phyloP scores from a whole-genome alignment of 192 early-diverging fungal genomes.

The Coemansia sp. region DNA sequence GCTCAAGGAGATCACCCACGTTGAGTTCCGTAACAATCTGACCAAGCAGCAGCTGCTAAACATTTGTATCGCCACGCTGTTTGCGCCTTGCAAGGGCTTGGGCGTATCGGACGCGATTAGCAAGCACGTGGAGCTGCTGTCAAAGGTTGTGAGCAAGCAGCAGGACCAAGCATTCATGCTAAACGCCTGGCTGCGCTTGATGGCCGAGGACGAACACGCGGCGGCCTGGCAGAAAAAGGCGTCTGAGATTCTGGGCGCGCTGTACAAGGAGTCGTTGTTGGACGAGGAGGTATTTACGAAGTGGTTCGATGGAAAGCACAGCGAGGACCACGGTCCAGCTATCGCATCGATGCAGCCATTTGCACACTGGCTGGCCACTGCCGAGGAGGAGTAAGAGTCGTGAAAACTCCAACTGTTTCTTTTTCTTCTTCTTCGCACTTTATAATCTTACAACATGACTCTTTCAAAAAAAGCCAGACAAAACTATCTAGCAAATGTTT shows the following conservation, averaged over 20 bases:
- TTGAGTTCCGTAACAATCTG: constrained; percentile 84
- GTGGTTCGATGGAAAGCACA: constrained; percentile 62
- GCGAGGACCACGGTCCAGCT: constrained; percentile 44
- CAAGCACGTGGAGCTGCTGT: constrained; percentile 31
- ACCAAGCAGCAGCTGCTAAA: constrained; percentile 78
- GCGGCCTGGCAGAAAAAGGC: constrained; percentile 60
- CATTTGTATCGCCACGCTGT: constrained; percentile 65
- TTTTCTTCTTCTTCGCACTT: neutral
- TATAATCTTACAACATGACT: neutral
- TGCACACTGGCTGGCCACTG: constrained; percentile 79
- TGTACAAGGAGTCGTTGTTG: constrained; percentile 76
- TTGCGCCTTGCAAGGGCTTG: constrained; percentile 29
- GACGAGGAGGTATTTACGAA: constrained; percentile 79
- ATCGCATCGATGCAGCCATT: constrained; percentile 71
- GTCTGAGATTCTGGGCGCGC: constrained; percentile 65
- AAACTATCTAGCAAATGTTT: neutral
- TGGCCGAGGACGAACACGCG: constrained; percentile 33
- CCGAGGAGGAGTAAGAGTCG: constrained; percentile 76
- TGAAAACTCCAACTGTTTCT: neutral
- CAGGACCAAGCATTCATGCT: constrained; percentile 52
- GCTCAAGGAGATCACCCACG: constrained; percentile 80
- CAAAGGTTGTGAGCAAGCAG: constrained; percentile 40
- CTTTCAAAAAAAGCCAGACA: neutral
- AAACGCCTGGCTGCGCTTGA: constrained; percentile 51
- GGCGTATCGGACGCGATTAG: constrained; percentile 27